phyloP scores from a whole-genome alignment of 2,329 filamentous ascomycete genomes.

The Neonectria neomacrospora region DNA sequence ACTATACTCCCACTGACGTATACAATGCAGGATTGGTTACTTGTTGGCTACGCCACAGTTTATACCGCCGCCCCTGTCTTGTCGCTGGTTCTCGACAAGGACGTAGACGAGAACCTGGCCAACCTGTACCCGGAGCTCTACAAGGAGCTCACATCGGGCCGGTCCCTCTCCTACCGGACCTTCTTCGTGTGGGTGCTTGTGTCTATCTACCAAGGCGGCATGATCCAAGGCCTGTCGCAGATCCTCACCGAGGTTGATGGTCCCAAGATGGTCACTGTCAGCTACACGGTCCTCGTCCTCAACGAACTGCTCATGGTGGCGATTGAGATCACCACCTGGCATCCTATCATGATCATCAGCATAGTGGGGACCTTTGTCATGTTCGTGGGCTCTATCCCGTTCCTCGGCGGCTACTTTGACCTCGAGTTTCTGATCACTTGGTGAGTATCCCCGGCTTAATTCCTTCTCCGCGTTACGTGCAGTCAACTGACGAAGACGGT shows the following conservation, averaged over 20 bases:
- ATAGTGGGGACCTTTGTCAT: conserved; percentile 84
- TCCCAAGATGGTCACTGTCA: conserved; percentile 84
- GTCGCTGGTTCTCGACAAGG: conserved; percentile 91
- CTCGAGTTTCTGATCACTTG: conserved; percentile 78
- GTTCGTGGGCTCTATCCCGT: conserved; percentile 87
- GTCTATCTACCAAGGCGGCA: conserved; percentile 91
- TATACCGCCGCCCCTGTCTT: conserved; percentile 96
- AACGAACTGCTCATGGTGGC: conserved; percentile 99
- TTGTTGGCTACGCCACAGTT: conserved; percentile 95
- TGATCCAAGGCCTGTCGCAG: conserved; percentile 95
- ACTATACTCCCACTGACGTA: conserved; percentile 33
- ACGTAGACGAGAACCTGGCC: conserved; percentile 92
- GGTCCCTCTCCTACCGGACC: conserved; percentile 87
- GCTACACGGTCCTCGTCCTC: conserved; percentile 89
- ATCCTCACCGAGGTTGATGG: conserved; percentile 83
- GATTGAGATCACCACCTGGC: conserved; percentile 96
- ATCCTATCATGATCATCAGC: conserved; percentile 87
- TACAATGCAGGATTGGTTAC: conserved; percentile 79
- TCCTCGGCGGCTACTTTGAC: conserved; percentile 91
- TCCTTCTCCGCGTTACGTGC: neutral
- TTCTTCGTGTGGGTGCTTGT: conserved; percentile 98
- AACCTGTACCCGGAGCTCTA: conserved; percentile 98
- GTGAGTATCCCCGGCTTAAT: conserved; percentile 55
- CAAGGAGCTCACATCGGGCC: conserved; percentile 92
- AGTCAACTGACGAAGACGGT: conserved; percentile 31